Evolutionary conservation across 1,139 yeast genomes (phyloP), one percentile per base, ranked within the genome.

Genomic region (Candida sp.): DNA sequence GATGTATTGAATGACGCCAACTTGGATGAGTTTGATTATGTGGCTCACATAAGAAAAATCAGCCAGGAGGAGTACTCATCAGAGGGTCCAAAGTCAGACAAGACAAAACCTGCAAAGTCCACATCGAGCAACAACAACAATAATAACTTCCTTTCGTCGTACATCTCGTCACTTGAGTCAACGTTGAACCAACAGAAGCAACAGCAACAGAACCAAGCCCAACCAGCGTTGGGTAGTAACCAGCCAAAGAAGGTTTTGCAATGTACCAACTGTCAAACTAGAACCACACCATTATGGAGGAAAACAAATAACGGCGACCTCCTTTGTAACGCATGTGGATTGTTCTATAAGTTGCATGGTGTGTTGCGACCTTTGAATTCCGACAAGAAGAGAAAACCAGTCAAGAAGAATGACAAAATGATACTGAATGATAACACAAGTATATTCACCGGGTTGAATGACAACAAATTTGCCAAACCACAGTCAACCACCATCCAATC

Each of bases 211-310:
- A 12, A 26, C 7, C 40, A 28, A 44, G 27, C 8, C 4, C 44
- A 25, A 26, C 27, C 7, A 22, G 8, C 46, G 7, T 38, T 38
- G n/a, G 42, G 42, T 25, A 38, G 8, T 11, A 32, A 28, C 11
- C 42, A 35, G 28, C 27, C 51, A 44, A 65, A 69, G 50, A 70
- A 69, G 49, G 53, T 65, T 1, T 60, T 75, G 37, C 78, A 74
- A 54, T 77, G 82, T 53, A 63, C 78, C 38, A 77, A 77, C 60
- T 77, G 82, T 58, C 74, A 72, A 44, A 77, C 82, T 7, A 69
- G 65, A 52, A 76, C 81, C 2, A 77, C 82, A 2, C 81, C 82
- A 3, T 62, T 77, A 12, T 77, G 82, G 82, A 65, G 82, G 45
- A 75, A 73, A 52, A 66, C 78, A n/a, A 72, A 68, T 57, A 67